These are phyloP conservation scores for Hydnomerulius pinastri DNA, from an alignment of 768 basidiomycete species.

Conservation along the genomic window DNA sequence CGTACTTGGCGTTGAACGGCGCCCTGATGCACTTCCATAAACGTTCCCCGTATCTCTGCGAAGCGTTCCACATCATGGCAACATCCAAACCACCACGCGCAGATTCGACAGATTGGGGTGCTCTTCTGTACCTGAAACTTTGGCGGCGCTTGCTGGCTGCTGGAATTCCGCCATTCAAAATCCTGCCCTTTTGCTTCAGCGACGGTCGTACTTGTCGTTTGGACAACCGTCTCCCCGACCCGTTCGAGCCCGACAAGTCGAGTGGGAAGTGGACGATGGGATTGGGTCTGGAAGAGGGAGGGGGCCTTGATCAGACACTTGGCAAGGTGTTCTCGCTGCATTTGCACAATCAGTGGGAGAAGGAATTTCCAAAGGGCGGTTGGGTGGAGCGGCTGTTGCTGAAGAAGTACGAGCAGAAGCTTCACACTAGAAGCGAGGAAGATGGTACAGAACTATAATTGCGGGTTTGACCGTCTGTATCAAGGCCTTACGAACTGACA, in stretches of 20 bases:
- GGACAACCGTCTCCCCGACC: conserved; percentile 92
- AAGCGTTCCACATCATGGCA: conserved; percentile 91
- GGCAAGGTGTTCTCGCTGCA: conserved; percentile 84
- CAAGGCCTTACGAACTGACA: neutral
- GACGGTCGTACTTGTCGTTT: conserved; percentile 90
- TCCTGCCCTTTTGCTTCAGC: conserved; percentile 94
- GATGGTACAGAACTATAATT: neutral
- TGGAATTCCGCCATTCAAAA: conserved; percentile 79
- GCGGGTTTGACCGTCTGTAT: too few relatives aligned
- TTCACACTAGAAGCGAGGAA: conserved; percentile 10
- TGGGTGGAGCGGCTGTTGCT: conserved; percentile 87
- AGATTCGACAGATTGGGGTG: conserved; percentile 92
- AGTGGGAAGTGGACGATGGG: conserved; percentile 71
- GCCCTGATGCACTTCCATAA: conserved; percentile 91
- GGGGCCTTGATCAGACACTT: conserved; percentile 61
- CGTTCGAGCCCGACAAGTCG: conserved; percentile 62
- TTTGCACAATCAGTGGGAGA: conserved; percentile 96
- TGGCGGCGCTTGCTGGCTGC: conserved; percentile 80
- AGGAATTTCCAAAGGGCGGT: conserved; percentile 75
- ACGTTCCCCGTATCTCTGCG: conserved; percentile 95
- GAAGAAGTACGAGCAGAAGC: conserved; percentile 52
- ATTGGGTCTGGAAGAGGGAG: conserved; percentile 58
- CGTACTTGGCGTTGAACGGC: conserved; percentile 82
- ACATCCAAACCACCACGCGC: conserved; percentile 69
- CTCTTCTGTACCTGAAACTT: conserved; percentile 87